Percentiles rank a stretch among this genome's conserved stretches.
Evolutionary conservation across 495 filamentous ascomycete species (phyloP).

Genomic region (Aspergillus affinis): DNA sequence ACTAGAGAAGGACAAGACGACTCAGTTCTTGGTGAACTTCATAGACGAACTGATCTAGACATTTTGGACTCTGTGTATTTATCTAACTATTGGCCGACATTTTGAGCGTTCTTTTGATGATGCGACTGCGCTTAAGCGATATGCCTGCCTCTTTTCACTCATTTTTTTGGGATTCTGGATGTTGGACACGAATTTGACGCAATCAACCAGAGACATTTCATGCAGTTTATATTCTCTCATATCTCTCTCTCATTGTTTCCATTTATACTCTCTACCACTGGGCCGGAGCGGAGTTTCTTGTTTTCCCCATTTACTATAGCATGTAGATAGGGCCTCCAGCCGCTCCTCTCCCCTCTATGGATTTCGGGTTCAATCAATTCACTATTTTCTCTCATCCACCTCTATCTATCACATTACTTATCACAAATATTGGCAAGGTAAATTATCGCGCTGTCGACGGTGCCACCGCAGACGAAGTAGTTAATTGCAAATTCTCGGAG

Average conservation of each 20-base stretch:
- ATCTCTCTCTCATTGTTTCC: not conserved
- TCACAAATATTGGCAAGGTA: too few relatives aligned
- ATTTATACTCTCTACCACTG: too few relatives aligned
- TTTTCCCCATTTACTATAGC: too few relatives aligned
- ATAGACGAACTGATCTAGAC: not conserved
- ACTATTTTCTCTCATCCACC: too few relatives aligned
- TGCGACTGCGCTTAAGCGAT: not conserved
- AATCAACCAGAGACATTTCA: not conserved
- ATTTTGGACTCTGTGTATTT: constrained; percentile 4
- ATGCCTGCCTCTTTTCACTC: not conserved
- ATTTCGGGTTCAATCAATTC: too few relatives aligned
- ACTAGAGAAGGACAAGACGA: not conserved
- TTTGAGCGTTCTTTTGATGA: constrained; percentile 6
- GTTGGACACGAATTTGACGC: not conserved
- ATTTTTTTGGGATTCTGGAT: not conserved
- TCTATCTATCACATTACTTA: too few relatives aligned
- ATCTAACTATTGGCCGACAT: constrained; percentile 3
- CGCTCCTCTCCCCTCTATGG: too few relatives aligned
- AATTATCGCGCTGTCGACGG: too few relatives aligned
- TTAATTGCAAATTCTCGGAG: too few relatives aligned
- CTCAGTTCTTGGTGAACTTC: not conserved
- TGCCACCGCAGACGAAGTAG: too few relatives aligned
- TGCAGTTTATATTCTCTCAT: not conserved
- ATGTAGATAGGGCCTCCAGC: too few relatives aligned
- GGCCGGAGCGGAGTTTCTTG: too few relatives aligned